Conservation (phyloP, 2,329 filamentous ascomycete genomes). For the Penicillium expansum region DNA sequence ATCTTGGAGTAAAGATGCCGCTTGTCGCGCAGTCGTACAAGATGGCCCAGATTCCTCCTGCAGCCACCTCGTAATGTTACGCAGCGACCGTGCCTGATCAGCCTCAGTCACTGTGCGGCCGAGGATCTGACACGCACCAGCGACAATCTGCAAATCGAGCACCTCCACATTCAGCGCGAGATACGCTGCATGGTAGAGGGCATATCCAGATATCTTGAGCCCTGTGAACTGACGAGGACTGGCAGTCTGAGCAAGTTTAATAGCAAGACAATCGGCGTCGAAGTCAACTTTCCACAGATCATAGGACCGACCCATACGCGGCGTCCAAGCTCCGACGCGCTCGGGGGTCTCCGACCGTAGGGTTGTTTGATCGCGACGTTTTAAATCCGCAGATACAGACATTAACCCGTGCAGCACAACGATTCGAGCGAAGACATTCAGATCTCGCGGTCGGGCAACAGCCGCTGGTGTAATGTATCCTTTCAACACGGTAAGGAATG, state of each 20-base stretch:
- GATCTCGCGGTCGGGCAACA: slow-evolving; percentile 34
- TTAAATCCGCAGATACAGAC: slow-evolving; percentile 62
- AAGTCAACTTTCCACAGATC: slow-evolving; percentile 60
- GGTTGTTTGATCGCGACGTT: slow-evolving; percentile 60
- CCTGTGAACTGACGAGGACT: slow-evolving; percentile 44
- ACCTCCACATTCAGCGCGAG: slow-evolving; percentile 58
- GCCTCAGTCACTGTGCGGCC: slow-evolving; percentile 52
- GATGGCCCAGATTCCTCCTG: slow-evolving; percentile 14
- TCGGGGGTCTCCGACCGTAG: slow-evolving; percentile 48
- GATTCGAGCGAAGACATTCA: slow-evolving; percentile 55
- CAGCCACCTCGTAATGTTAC: slow-evolving; percentile 20
- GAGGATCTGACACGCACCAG: slow-evolving; percentile 58
- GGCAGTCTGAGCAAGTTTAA: slow-evolving; percentile 33
- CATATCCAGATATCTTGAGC: slow-evolving; percentile 51
- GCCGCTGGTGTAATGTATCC: slow-evolving; percentile 52
- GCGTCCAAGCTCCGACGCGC: slow-evolving; percentile 49
- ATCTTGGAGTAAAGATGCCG: slow-evolving; percentile 52
- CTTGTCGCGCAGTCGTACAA: slow-evolving; percentile 46
- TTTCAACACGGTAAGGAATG: slow-evolving; percentile 55
- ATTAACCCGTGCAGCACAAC: slow-evolving; percentile 61
- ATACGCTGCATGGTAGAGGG: slow-evolving; percentile 59
- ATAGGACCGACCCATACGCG: slow-evolving; percentile 54
- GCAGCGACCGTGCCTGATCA: slow-evolving; percentile 51
- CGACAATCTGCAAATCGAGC: slow-evolving; percentile 61
- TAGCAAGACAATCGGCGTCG: slow-evolving; percentile 49